Base-by-base conservation (phyloP, 2,329 filamentous ascomycete genomes). In the Amylocarpus encephaloides region DNA sequence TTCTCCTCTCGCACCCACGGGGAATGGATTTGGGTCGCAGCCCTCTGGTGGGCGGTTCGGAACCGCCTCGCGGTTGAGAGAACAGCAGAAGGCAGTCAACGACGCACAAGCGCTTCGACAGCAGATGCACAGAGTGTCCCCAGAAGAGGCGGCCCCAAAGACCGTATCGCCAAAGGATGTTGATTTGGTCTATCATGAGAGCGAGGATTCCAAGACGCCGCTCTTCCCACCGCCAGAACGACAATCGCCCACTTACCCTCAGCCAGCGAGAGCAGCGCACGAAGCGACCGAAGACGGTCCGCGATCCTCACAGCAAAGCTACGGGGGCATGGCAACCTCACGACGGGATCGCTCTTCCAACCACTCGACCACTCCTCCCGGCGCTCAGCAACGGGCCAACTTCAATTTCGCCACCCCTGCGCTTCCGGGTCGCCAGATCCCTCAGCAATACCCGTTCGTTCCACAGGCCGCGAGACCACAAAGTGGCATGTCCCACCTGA, bases 111-210 rank as follows among this genome's bases (percentile, higher is more conserved):
- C 56, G 60, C 64, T 59, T 58, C 70, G 26, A 68, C 60, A 64
- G 36, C 67, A 71, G 33, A 59, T 76, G 41, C 71, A 73, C 1
- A 59, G 58, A 40, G 51, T 54, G 22, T 64, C 63, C 19, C 63
- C 58, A 67, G 57, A 58, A 30, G 57, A 74, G 5, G 77, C 76
- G 0, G 76, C 85, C n/a, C 76, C 81, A 1, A 88, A 88, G 68
- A 95, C 92, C 0, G 95, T 98, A 42, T 97, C 92, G 1, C 93
- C 92, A 19, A 94, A 95, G 70, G 92, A 97, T 62, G 88, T 91
- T 1, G 71, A 95, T 52, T 71, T 96, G 44, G 91, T 96, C 53
- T 95, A 91, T 65, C 80, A 85, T 54, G 88, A 93, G 35, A 69
- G 74, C 0, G 86, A 91, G 2, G 84, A 85, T 43, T 71, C 78